phyloP scores from a whole-genome alignment of 495 filamentous ascomycete genomes.

The Aspergillus steynii region DNA sequence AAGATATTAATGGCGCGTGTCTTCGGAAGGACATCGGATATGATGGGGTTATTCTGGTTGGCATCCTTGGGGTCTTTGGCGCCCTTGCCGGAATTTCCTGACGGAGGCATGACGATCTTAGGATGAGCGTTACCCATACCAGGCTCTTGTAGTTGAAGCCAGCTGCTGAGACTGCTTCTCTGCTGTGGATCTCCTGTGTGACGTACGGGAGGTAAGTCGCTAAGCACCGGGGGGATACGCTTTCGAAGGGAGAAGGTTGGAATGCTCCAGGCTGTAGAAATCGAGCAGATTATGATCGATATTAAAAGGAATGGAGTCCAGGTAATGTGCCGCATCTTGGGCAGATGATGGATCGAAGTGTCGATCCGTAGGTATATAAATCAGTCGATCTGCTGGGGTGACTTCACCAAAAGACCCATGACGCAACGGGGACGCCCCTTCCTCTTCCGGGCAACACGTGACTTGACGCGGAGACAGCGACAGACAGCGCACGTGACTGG shows the following conservation, averaged over 20 bases:
- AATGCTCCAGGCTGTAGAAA: slow-evolving; percentile 14
- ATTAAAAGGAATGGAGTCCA: slow-evolving; percentile 3
- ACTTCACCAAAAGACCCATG: slow-evolving; percentile 11
- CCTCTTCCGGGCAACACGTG: slow-evolving; percentile 10
- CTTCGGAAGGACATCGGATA: slow-evolving; percentile 85
- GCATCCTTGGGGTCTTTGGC: slow-evolving; percentile 14
- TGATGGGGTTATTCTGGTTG: slow-evolving; percentile 45
- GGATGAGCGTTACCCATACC: slow-evolving; percentile 32
- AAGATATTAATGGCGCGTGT: slow-evolving; percentile 85
- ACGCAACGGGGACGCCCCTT: slow-evolving; percentile 11
- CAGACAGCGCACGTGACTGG: slow-evolving; percentile 16
- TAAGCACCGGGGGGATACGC: slow-evolving; percentile 18
- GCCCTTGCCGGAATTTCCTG: slow-evolving; percentile 26
- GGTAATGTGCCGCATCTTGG: slow-evolving; percentile 5
- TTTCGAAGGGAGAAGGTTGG: slow-evolving; percentile 19
- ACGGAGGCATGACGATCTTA: slow-evolving; percentile 41
- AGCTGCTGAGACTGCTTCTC: slow-evolving; percentile 15
- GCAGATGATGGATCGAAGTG: slow-evolving; percentile 3
- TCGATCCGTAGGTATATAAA: not conserved
- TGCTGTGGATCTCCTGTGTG: slow-evolving; percentile 14
- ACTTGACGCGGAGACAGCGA: slow-evolving; percentile 12
- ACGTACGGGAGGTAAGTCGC: slow-evolving; percentile 15
- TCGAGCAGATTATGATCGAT: slow-evolving; percentile 12
- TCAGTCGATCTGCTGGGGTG: not conserved
- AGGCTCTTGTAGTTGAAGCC: slow-evolving; percentile 33